Evolutionary conservation across 257 asterid species (phyloP).

Genomic region (Solanum habrochaites): DNA sequence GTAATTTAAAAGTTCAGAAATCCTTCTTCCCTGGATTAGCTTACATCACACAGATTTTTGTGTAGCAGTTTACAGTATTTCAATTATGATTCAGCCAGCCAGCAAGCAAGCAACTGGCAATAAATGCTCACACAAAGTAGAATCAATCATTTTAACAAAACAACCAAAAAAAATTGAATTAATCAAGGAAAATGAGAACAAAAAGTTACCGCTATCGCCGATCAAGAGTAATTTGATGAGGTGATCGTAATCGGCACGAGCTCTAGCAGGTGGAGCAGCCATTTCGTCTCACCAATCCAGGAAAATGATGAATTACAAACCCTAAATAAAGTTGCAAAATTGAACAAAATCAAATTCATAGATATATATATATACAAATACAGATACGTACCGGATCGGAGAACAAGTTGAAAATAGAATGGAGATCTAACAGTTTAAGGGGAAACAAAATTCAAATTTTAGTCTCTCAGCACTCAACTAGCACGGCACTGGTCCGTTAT

Average conservation of each 20-base stretch:
- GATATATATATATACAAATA: background rate
- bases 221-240: conserved; percentile 41
- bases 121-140: background rate
- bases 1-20: background rate
- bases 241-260: conserved; percentile 50
- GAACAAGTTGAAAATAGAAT: background rate
- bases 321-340: background rate
- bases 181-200: background rate
- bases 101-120: background rate
- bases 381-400: background rate
- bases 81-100: background rate
- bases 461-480: background rate
- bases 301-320: background rate
- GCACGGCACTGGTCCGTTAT: background rate
- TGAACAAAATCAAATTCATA: background rate
- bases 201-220: conserved; percentile 38
- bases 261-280: conserved; percentile 56
- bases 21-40: background rate
- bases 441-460: background rate
- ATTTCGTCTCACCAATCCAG: conserved; percentile 8
- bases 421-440: background rate
- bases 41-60: background rate
- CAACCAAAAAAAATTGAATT: background rate
- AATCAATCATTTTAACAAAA: background rate
- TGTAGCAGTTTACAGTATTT: background rate